Conservation (phyloP, 768 basidiomycete species). For the Exsudoporus frostii region DNA sequence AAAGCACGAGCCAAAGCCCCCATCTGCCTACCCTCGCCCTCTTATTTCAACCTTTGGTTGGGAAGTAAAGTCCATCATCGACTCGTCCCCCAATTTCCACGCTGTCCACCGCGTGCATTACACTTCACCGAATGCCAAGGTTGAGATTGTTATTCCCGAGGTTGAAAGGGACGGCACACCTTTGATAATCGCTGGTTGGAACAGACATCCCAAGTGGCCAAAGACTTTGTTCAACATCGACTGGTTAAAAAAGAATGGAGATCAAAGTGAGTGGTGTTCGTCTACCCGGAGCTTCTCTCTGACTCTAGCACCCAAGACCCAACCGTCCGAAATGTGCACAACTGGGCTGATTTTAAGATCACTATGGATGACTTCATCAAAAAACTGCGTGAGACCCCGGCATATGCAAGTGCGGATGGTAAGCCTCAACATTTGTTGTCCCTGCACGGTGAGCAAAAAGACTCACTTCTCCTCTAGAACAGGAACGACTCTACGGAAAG, state of each 20-base stretch:
- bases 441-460: background rate
- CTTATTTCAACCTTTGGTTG: constrained; percentile 46
- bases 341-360: constrained; percentile 52
- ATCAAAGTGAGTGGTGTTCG: constrained; percentile 18
- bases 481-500: constrained; percentile 70
- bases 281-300: background rate
- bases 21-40: constrained; percentile 2
- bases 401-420: constrained; percentile 41
- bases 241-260: constrained; percentile 43
- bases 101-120: constrained; percentile 37
- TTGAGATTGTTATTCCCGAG: constrained; percentile 34
- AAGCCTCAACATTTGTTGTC: background rate
- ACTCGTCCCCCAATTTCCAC: constrained; percentile 40
- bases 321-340: constrained; percentile 59
- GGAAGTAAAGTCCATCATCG: constrained; percentile 44
- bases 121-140: constrained; percentile 26
- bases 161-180: constrained; percentile 56
- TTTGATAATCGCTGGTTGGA: constrained; percentile 60
- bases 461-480: constrained; percentile 37
- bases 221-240: constrained; percentile 51
- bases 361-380: constrained; percentile 52
- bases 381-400: constrained; percentile 35
- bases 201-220: constrained; percentile 56
- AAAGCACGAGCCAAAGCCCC: background rate
- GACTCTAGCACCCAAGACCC: constrained; percentile 42